Percentiles rank a stretch among this genome's conserved stretches.
Evolutionary conservation across 305 asterid species (phyloP).

Genomic region (Vinca major): DNA sequence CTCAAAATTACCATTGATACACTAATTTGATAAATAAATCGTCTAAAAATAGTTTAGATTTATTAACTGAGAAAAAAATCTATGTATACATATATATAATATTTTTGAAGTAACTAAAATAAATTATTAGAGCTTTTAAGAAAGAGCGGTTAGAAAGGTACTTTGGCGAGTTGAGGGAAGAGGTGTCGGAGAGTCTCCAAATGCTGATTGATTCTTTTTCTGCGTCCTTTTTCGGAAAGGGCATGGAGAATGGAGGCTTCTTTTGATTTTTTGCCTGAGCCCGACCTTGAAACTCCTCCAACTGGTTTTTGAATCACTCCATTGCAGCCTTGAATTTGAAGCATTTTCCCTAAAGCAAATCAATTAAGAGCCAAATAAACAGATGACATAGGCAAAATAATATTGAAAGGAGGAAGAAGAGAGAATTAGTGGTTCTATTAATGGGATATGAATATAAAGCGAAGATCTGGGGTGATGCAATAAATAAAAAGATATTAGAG

Average conservation of each 20-base stretch:
- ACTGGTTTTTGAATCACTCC: too few relatives aligned
- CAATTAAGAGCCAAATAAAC: not conserved
- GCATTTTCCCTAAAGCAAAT: slow-evolving; percentile 10
- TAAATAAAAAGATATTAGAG: not conserved
- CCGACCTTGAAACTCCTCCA: slow-evolving; percentile 1
- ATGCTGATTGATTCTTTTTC: slow-evolving; percentile 29
- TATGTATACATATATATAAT: too few relatives aligned
- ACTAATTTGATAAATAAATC: too few relatives aligned
- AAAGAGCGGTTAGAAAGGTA: slow-evolving; percentile 1
- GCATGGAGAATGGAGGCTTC: slow-evolving; percentile 29
- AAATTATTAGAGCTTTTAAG: too few relatives aligned
- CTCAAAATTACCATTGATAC: too few relatives aligned
- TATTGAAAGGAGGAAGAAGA: not conserved
- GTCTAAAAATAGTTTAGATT: too few relatives aligned
- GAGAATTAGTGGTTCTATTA: not conserved
- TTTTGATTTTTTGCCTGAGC: slow-evolving; percentile 21
- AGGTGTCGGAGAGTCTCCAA: slow-evolving; percentile 24
- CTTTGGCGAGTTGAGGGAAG: slow-evolving; percentile 22
- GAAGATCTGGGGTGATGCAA: not conserved
- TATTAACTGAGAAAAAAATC: too few relatives aligned
- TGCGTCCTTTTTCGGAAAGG: slow-evolving; percentile 24
- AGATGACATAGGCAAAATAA: not conserved
- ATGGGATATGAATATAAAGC: not conserved
- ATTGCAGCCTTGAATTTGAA: slow-evolving; percentile 18
- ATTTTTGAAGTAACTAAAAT: too few relatives aligned